Evolutionary conservation across 345 rosid genomes (phyloP), one percentile per base, ranked within the genome.

Genomic region (Eutrema heterophyllum): DNA sequence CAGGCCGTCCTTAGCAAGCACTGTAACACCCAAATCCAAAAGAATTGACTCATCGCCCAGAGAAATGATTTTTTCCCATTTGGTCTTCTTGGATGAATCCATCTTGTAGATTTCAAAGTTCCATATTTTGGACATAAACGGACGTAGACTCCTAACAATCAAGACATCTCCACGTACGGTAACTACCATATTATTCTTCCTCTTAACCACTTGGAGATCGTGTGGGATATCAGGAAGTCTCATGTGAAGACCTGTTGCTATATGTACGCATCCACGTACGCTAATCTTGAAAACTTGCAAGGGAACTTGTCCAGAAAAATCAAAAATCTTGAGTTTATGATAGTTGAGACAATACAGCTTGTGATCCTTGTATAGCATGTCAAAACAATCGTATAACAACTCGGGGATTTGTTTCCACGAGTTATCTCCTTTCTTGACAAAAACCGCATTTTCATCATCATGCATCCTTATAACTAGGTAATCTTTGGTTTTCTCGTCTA

Each of bases 11-110:
- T 66, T 50, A 4, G 29, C 29, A 4, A 66, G 26, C 59, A 66
- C 59, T 24, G 48, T 66, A 5, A 66, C 24, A 66, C 70, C 59
- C 14, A 66, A 24, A 66, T 66, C 59, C 0, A 50, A 38, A 66
- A 50, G 0, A 52, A 67, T 52, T 1, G 51, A 1, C 40, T 53
- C 71, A 15, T 52, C 50, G 0, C 61, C 51, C 38, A 67, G n/a
- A 67, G 36, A 67, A 53, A 9, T 0, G 2, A 40, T 38, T 27
- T 40, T 14, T 0, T 67, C 40, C 71, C 57, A 67, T 4, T 38
- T 9, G 1, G 38, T 53, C 15, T 0, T 29, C 3, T 27, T 27
- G 0, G 36, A 53, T 38, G 59, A 66, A 50, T 6, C 48, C 70
- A 66, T 51, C 29, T 67, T 67, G 40, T 9, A 39, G 29, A 67